phyloP scores from a whole-genome alignment of 768 basidiomycete genomes.

The Podaxis pistillaris region DNA sequence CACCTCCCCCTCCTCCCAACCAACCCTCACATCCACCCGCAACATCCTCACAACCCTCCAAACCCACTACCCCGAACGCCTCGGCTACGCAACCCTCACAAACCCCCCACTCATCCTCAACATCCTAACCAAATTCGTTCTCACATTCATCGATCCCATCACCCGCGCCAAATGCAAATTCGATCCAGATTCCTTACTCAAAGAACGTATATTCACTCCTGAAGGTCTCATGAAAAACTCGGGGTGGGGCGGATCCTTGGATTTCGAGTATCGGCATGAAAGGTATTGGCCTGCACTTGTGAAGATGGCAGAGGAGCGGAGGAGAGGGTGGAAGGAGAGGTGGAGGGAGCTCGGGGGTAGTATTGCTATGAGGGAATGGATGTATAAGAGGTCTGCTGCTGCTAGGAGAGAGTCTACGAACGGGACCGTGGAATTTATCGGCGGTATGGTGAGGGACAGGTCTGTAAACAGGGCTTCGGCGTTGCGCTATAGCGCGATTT shows the following conservation, averaged over 20 bases:
- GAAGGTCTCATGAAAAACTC: conserved; percentile 65
- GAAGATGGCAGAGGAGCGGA: conserved; percentile 48
- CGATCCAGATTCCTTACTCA: conserved; percentile 56
- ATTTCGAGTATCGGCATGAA: conserved; percentile 73
- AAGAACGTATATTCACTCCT: conserved; percentile 65
- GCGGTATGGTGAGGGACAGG: background rate
- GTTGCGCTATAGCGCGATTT: background rate
- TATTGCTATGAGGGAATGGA: conserved; percentile 78
- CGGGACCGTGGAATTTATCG: background rate
- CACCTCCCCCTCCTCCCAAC: conserved; percentile 65
- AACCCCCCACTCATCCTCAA: conserved; percentile 78
- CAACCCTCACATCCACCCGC: conserved; percentile 39
- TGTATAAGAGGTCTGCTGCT: conserved; percentile 47
- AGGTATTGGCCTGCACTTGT: conserved; percentile 74
- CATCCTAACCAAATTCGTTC: conserved; percentile 74
- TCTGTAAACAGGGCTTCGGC: background rate
- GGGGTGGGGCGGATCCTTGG: conserved; percentile 63
- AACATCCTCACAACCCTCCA: conserved; percentile 66
- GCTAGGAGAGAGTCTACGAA: background rate
- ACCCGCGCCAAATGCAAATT: conserved; percentile 75
- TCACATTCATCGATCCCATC: conserved; percentile 80
- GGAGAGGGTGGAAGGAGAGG: conserved; percentile 45
- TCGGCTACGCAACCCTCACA: conserved; percentile 69
- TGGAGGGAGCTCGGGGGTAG: conserved; percentile 73
- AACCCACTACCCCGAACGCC: conserved; percentile 83